A percentile compares a stretch with the other conserved stretches of the same genome.
phyloP scores from a whole-genome alignment of 2,329 filamentous ascomycete genomes.

The Tolypocladium album region DNA sequence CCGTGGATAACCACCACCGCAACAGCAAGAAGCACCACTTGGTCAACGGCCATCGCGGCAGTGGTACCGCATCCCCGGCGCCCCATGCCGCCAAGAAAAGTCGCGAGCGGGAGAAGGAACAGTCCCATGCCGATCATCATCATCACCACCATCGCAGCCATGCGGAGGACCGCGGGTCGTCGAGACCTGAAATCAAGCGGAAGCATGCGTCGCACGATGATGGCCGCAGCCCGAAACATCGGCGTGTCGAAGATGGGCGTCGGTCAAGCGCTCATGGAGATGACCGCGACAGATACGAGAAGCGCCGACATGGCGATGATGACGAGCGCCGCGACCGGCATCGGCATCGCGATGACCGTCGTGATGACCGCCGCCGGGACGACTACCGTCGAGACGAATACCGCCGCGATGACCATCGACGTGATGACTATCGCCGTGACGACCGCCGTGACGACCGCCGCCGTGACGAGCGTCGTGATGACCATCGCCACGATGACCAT shows the following conservation, averaged over 20 bases:
- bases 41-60: slow-evolving; percentile 49
- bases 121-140: slow-evolving; percentile 35
- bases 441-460: slow-evolving; percentile 14
- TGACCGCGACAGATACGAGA: slow-evolving; percentile 23
- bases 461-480: slow-evolving; percentile 9
- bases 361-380: slow-evolving; percentile 12
- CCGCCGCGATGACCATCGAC: slow-evolving; percentile 10
- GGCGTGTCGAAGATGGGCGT: slow-evolving; percentile 28
- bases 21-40: slow-evolving; percentile 72
- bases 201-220: slow-evolving; percentile 45
- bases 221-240: slow-evolving; percentile 30
- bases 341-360: slow-evolving; percentile 19
- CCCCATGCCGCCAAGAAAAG: slow-evolving; percentile 37
- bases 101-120: slow-evolving; percentile 36
- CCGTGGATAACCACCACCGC: slow-evolving; percentile 85
- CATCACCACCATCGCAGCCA: slow-evolving; percentile 40
- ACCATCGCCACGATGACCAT: slow-evolving; percentile 11
- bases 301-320: slow-evolving; percentile 12
- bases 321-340: slow-evolving; percentile 20
- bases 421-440: slow-evolving; percentile 1
- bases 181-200: slow-evolving; percentile 46
- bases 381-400: slow-evolving; percentile 11
- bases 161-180: slow-evolving; percentile 38
- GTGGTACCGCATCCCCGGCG: slow-evolving; percentile 61
- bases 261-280: slow-evolving; percentile 25